Evolutionary conservation across 2,329 filamentous ascomycete species (phyloP).

Genomic region (Colletotrichum agaves): DNA sequence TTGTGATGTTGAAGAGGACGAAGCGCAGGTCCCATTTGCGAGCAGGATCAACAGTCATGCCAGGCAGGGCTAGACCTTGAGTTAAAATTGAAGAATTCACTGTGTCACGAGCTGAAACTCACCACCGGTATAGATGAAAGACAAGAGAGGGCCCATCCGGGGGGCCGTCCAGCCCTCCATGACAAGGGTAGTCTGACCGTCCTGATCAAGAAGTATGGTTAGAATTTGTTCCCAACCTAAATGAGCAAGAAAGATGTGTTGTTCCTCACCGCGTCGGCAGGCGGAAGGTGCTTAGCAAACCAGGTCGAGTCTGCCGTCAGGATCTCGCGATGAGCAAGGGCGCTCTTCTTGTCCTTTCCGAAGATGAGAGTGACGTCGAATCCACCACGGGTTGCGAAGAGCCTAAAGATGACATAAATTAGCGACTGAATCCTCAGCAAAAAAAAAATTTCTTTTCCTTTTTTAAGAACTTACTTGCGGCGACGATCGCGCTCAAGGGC

Average conservation of each 20-base stretch:
- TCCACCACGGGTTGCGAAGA: neutral
- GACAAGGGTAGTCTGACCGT: constrained; percentile 40
- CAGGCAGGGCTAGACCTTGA: neutral
- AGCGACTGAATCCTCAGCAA: neutral
- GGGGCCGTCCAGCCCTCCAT: neutral
- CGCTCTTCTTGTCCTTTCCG: neutral
- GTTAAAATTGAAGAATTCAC: neutral
- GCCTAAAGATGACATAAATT: neutral
- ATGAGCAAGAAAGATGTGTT: neutral
- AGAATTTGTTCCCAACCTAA: neutral
- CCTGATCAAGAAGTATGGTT: constrained; percentile 38
- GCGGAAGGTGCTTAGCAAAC: constrained; percentile 48
- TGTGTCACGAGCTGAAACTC: constrained; percentile 12
- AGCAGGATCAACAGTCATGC: neutral
- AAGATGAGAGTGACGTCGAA: constrained; percentile 20
- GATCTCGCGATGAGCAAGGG: constrained; percentile 46
- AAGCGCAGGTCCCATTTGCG: constrained; percentile 43
- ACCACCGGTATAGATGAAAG: constrained; percentile 51
- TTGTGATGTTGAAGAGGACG: constrained; percentile 47
- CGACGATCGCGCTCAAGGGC: constrained; percentile 16
- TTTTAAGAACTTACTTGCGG: neutral
- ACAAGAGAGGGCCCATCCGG: constrained; percentile 41
- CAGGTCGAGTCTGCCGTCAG: constrained; percentile 47
- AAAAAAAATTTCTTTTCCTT: neutral
- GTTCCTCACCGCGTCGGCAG: constrained; percentile 42